Evolutionary conservation across 805 yeast genomes (phyloP), one percentile per base, ranked within the genome.

Genomic region (Metschnikowia sp.): DNA sequence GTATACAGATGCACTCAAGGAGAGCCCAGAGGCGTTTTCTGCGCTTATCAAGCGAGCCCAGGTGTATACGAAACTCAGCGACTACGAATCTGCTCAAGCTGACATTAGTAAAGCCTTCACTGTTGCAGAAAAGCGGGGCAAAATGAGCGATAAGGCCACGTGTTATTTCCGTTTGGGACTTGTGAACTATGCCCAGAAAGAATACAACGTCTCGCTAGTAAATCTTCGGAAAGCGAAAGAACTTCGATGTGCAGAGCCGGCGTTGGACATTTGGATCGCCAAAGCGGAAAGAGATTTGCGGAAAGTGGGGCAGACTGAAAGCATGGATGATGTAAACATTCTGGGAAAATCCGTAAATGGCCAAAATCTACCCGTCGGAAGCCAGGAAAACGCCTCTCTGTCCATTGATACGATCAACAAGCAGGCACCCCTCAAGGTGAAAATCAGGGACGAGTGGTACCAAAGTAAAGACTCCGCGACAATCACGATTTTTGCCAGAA

Each of bases 401-500:
- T 61, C 60, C 32, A 40, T 68, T 15, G 67, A 59, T 28, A 62
- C 59, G n/a, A 64, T 70, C 50, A 69, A 70, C 54, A 59, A 67
- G 44, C 70, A 62, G 18, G 75, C 76, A 0, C 76, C 77, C 2
- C 52, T 72, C 39, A 66, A 63, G 42, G 46, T 55, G 36, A 72
- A 72, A 48, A 61, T 63, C 44, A 58, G 71, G 40, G 75, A 67
- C 30, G 74, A 72, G 48, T 73, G 77, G 54, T 92, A 83, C 66
- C 97, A 94, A 63, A 75, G 83, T 12, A 57, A 68, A 9, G 68
- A 68, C 0, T 61, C 63, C 3, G 79, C 90, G 11, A 82, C 83
- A 0, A 70, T 91, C 29, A 81, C 92, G 2, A 66, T 92, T 7
- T 92, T 84, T 59, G 81, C 88, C 40, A 83, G 85, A 51, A 77